phyloP scores from a whole-genome alignment of 805 yeast species.

The Sugiyamaella smithiae region DNA sequence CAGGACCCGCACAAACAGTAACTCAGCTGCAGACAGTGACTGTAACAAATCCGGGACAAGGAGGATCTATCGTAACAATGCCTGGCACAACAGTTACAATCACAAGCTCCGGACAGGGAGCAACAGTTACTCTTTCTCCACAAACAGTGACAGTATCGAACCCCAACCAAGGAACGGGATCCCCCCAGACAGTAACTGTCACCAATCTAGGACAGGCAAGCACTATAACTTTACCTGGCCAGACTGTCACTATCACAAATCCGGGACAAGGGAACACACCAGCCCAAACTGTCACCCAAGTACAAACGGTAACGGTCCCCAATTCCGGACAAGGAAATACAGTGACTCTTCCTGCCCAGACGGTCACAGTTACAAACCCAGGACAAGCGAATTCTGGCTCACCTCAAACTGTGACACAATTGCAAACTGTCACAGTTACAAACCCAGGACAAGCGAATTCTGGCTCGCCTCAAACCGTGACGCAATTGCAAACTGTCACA shows the following conservation, averaged over 20 bases:
- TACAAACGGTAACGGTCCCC: conserved; percentile 16
- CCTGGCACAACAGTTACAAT: conserved; percentile 25
- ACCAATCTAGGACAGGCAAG: no score
- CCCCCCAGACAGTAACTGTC: conserved; percentile 11
- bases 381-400: conserved; percentile 1
- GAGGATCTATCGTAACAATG: conserved; percentile 20
- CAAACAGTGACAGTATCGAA: conserved; percentile 15
- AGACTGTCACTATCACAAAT: conserved; percentile 22
- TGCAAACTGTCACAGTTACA: conserved; percentile 4
- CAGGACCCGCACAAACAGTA: conserved; percentile 6
- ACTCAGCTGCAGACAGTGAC: conserved; percentile 12
- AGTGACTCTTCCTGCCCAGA: conserved; percentile 17
- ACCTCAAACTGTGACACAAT: no score
- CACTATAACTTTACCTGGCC: no score
- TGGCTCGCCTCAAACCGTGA: conserved; percentile 13
- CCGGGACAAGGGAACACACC: conserved; percentile 23
- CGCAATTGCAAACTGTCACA: conserved; percentile 15
- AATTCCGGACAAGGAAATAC: no score
- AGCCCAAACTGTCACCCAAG: conserved; percentile 14
- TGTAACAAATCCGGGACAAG: conserved; percentile 11
- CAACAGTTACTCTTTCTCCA: conserved; percentile 20
- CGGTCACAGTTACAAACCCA: conserved; percentile 12
- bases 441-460: neutral
- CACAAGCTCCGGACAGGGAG: conserved; percentile 16
- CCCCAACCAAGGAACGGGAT: conserved; percentile 14